A percentile compares a stretch with the other conserved stretches of the same genome.
phyloP scores from a whole-genome alignment of 441 rosid species.

The Raphanus hybrid region DNA sequence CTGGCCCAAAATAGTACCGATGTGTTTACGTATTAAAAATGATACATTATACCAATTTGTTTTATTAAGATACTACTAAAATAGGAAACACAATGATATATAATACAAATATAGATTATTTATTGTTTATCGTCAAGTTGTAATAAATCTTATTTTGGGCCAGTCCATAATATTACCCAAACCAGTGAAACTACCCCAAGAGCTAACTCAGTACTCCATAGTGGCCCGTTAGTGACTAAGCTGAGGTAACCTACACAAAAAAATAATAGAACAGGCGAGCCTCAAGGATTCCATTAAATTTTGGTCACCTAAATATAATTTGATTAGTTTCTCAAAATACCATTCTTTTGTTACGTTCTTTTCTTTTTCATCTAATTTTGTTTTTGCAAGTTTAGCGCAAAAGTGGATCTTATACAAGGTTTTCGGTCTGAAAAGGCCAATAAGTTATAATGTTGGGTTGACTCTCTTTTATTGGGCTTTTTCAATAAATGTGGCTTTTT shows the following conservation, averaged over 20 bases:
- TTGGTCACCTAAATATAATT: neutral
- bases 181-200: neutral
- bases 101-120: neutral
- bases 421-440: neutral
- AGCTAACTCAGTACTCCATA: neutral
- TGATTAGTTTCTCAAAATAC: neutral
- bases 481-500: neutral
- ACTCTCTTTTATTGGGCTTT: neutral
- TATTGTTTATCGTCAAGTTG: neutral
- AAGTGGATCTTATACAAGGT: neutral
- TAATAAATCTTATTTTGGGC: neutral
- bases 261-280: neutral
- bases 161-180: neutral
- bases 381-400: neutral
- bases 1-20: slow-evolving; percentile 1
- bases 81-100: neutral
- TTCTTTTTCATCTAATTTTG: neutral
- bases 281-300: neutral
- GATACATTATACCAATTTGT: neutral
- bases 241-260: neutral
- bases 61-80: neutral
- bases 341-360: neutral
- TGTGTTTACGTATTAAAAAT: neutral
- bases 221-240: neutral
- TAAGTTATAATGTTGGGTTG: neutral